These are phyloP conservation scores for Hypholoma fasciculare DNA, from an alignment of 768 basidiomycete genomes.

Conservation along the genomic window DNA sequence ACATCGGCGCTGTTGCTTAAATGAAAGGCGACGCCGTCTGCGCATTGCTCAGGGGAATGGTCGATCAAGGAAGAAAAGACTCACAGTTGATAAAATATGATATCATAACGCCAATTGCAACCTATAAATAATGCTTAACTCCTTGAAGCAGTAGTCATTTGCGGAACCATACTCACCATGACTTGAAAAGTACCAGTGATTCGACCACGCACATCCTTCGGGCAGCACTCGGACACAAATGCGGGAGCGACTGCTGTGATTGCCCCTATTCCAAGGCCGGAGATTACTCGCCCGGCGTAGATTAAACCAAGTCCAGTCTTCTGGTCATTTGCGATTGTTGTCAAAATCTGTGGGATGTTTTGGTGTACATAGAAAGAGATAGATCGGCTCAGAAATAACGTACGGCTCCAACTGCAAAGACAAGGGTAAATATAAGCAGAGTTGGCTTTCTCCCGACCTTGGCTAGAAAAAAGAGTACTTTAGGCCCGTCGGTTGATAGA, in stretches of 20 bases:
- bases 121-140: conserved; percentile 23
- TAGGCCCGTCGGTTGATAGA: neutral
- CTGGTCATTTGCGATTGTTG: conserved; percentile 60
- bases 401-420: conserved; percentile 77
- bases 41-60: neutral
- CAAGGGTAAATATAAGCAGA: conserved; percentile 54
- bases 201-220: conserved; percentile 83
- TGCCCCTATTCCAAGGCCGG: conserved; percentile 82
- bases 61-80: conserved; percentile 35
- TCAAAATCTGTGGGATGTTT: conserved; percentile 52
- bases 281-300: conserved; percentile 78
- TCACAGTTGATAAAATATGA: conserved; percentile 80
- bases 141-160: neutral
- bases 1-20: conserved; percentile 48
- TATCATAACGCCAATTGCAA: conserved; percentile 82
- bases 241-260: conserved; percentile 83
- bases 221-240: conserved; percentile 85
- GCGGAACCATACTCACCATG: conserved; percentile 46
- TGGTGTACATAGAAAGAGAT: neutral
- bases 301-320: conserved; percentile 65
- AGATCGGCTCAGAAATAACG: conserved; percentile 40
- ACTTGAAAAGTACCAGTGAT: conserved; percentile 88
- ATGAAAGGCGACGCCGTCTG: conserved; percentile 53
- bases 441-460: conserved; percentile 67
- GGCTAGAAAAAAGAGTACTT: conserved; percentile 33